Evolutionary conservation across 2,329 filamentous ascomycete species (phyloP), one percentile per base, ranked within the genome.

Genomic region (Talaromyces sp.): DNA sequence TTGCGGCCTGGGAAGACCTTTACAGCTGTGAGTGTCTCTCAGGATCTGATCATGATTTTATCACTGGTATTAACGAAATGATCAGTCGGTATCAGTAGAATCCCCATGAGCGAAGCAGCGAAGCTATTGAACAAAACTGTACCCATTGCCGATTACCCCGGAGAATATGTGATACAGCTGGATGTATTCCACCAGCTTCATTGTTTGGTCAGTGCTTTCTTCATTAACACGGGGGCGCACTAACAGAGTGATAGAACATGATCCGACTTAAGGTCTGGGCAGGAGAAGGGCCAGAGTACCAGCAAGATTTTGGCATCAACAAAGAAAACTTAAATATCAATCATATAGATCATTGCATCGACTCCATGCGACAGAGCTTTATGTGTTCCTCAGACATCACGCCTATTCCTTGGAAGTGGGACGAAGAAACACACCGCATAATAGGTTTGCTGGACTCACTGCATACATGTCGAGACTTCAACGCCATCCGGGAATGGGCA

Each of bases 61-160:
- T n/a, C n/a, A n/a, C n/a, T n/a, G n/a, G 6, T 58, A 58, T 58
- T 58, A 31, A 58, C 19, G 19, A 35, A 35, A 14, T 6, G 7
- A 26, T 29, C 17, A 56, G 54, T 56, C 17, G 54, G 54, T 5
- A 41, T 56, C 17, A 56, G 54, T 46, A 56, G 54, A 14, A 56
- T 56, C 11, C 54, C 54, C 1, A 56, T 56, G 54, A 49, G 38
- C 24, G 68, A 62, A 71, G 49, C 68, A 32, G 26, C 70, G 68
- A 19, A 68, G 68, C 70, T 32, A 19, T 59, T 57, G 41, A 60
- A 63, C 1, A 60, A 59, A 29, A 63, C 60, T 50, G 62, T 64
- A n/a, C 43, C 43, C 13, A 66, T 63, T 26, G 43, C 56, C 11
- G 46, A 52, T 14, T 52, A 52, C 27, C 56, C 56, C 17, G 43